phyloP scores from a whole-genome alignment of 768 basidiomycete genomes.

The Collybia nuda region DNA sequence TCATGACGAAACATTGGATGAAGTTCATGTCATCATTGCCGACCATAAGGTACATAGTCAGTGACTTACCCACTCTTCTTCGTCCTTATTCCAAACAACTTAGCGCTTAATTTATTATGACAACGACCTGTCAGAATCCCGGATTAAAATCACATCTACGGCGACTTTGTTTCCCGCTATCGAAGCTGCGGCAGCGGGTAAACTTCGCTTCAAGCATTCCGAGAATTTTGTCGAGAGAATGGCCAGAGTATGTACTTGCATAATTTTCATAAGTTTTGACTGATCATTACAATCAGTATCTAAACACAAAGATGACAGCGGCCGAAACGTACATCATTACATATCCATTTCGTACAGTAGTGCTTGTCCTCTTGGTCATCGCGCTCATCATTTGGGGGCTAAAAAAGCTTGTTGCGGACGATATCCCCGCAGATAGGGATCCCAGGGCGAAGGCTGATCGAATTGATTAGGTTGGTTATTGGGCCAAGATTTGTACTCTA shows the following conservation, averaged over 20 bases:
- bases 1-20: constrained; percentile 28
- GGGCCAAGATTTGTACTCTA: too few species aligned
- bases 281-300: constrained; percentile 25
- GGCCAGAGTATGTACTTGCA: constrained; percentile 48
- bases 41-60: constrained; percentile 67
- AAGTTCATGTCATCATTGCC: constrained; percentile 63
- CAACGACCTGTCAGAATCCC: constrained; percentile 51
- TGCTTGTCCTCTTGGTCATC: constrained; percentile 26
- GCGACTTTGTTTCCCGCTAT: constrained; percentile 65
- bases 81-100: constrained; percentile 22
- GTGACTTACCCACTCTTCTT: background rate
- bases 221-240: constrained; percentile 70
- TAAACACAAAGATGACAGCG: constrained; percentile 38
- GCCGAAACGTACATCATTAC: constrained; percentile 35
- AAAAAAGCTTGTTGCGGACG: constrained; percentile 19
- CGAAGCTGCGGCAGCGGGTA: constrained; percentile 58
- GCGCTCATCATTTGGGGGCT: constrained; percentile 28
- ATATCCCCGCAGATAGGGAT: constrained; percentile 14
- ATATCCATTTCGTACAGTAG: constrained; percentile 31
- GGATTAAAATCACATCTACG: constrained; percentile 53
- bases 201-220: constrained; percentile 56
- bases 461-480: constrained; percentile 23
- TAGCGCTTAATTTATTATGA: constrained; percentile 76
- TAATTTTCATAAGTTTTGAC: background rate
- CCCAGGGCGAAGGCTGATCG: constrained; percentile 26